Evolutionary conservation across 345 rosid species (phyloP).

Genomic region (Clausena lansium): DNA sequence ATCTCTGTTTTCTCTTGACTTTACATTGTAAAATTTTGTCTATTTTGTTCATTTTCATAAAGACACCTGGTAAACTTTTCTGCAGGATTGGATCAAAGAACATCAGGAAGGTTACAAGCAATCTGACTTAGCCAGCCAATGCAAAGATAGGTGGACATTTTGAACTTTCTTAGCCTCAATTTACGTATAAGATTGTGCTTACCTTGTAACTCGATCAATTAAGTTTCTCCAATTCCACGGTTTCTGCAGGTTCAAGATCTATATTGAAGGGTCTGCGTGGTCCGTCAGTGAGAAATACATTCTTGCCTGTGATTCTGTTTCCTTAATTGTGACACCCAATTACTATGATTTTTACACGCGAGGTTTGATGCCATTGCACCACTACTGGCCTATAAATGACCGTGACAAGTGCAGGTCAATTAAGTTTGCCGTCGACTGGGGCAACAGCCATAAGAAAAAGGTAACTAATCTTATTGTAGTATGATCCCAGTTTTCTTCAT

Average conservation of each 20-base stretch:
- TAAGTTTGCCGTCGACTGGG: constrained; percentile 77
- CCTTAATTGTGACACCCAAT: constrained; percentile 58
- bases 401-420: constrained; percentile 69
- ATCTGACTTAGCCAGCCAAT: constrained; percentile 78
- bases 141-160: constrained; percentile 56
- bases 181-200: no score
- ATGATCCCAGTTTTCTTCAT: not conserved
- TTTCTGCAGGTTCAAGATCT: constrained; percentile 66
- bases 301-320: constrained; percentile 72
- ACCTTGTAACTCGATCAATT: not conserved
- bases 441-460: constrained; percentile 57
- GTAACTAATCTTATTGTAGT: constrained; percentile 22
- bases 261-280: constrained; percentile 88
- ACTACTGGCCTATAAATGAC: constrained; percentile 72
- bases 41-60: no score
- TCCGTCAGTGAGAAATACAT: constrained; percentile 87
- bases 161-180: not conserved
- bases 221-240: not conserved
- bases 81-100: constrained; percentile 80
- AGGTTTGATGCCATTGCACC: constrained; percentile 59
- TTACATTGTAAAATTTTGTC: not conserved
- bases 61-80: not conserved
- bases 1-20: not conserved
- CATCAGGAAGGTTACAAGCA: constrained; percentile 63
- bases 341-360: constrained; percentile 74